Conservation (phyloP, 805 yeast species). For the Myxozyma geophila region DNA sequence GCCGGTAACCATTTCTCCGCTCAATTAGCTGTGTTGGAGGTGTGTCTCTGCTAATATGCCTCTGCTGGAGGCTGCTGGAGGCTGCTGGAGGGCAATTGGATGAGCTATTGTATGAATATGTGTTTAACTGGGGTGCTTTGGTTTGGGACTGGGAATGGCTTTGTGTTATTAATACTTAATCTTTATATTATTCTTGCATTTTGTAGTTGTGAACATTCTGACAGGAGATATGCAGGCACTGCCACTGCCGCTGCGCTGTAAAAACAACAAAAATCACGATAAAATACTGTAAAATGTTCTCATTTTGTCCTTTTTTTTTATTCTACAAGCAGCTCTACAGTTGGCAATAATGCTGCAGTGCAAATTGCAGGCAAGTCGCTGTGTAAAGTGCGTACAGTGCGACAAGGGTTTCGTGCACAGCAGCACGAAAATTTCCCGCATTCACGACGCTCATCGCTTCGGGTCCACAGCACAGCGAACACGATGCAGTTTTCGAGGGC, state of each 20-base stretch:
- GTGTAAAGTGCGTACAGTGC: no score
- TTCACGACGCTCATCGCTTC: background rate
- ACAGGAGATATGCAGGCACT: no score
- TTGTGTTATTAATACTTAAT: background rate
- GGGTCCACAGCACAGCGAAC: no score
- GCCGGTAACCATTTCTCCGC: conserved; percentile 3
- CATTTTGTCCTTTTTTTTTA: no score
- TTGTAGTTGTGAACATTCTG: no score
- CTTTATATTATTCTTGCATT: no score
- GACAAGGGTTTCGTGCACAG: background rate
- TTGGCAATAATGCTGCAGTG: no score
- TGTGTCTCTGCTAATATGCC: background rate
- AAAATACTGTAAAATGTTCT: no score
- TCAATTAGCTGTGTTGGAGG: background rate
- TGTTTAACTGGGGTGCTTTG: background rate
- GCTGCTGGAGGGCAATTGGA: background rate
- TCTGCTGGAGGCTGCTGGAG: background rate
- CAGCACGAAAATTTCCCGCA: background rate
- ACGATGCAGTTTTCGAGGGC: conserved; percentile 7
- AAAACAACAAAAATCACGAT: no score
- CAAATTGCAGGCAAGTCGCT: no score
- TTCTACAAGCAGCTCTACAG: background rate
- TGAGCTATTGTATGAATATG: background rate
- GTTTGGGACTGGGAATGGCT: background rate
- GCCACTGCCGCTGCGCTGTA: no score